phyloP scores from a whole-genome alignment of 192 early-diverging fungal genomes.

The Linnemannia exigua region DNA sequence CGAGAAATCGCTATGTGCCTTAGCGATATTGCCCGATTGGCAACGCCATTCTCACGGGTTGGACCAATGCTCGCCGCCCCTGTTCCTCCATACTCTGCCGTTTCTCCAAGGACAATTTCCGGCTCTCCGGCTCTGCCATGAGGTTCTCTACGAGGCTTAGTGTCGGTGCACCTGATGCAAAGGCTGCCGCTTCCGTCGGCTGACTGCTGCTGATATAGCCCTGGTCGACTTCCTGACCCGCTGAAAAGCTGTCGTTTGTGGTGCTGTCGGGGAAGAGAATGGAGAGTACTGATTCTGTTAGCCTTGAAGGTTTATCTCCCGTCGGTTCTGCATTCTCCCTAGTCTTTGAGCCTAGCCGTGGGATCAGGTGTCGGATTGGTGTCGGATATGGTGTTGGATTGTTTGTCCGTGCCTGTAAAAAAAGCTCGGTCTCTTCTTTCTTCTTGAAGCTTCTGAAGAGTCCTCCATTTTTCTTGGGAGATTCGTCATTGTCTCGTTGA shows the following conservation, averaged over 20 bases:
- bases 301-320: neutral
- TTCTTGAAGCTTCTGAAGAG: neutral
- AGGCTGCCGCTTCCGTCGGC: neutral
- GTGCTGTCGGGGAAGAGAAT: neutral
- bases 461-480: neutral
- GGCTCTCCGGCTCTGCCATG: neutral
- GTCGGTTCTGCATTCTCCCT: neutral
- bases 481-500: neutral
- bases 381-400: neutral
- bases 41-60: neutral
- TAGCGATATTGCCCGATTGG: neutral
- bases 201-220: neutral
- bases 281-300: too few relatives aligned
- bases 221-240: neutral
- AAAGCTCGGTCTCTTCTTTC: too few relatives aligned
- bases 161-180: neutral
- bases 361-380: neutral
- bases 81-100: neutral
- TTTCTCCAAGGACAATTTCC: neutral
- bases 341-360: neutral
- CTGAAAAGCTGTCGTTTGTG: neutral
- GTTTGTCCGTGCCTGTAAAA: neutral
- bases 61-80: neutral
- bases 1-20: neutral
- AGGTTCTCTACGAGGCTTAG: neutral